A percentile compares a stretch with the other conserved stretches of the same genome.
phyloP scores from a whole-genome alignment of 2,329 filamentous ascomycete species.

The Clathrospora elynae region DNA sequence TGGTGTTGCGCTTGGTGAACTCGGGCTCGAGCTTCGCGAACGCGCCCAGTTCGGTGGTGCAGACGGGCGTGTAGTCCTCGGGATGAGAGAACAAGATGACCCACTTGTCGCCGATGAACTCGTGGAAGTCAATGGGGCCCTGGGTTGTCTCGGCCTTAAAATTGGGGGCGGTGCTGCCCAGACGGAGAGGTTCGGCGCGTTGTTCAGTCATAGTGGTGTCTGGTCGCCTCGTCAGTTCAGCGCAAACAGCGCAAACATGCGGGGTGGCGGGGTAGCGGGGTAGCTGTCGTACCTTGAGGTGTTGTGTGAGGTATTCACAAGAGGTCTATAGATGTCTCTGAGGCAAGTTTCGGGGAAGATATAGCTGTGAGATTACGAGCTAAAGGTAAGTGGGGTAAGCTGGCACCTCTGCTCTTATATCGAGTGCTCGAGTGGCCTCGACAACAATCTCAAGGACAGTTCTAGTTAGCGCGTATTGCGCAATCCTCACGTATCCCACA shows the following conservation, averaged over 20 bases:
- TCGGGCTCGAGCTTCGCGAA: slow-evolving; percentile 68
- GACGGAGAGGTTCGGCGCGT: slow-evolving; percentile 58
- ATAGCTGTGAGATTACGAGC: neutral
- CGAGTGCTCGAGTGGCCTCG: slow-evolving; percentile 17
- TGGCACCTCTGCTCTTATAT: slow-evolving; percentile 29
- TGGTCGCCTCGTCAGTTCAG: slow-evolving; percentile 20
- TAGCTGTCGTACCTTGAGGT: slow-evolving; percentile 15
- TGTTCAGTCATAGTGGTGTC: slow-evolving; percentile 38
- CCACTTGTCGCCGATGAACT: slow-evolving; percentile 73
- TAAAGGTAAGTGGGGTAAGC: slow-evolving; percentile 15
- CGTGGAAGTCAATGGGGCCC: slow-evolving; percentile 71
- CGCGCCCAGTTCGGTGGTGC: slow-evolving; percentile 67
- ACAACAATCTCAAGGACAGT: slow-evolving; percentile 21
- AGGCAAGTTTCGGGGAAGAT: neutral
- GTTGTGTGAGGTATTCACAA: neutral
- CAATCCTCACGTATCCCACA: slow-evolving; percentile 37
- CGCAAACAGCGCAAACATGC: slow-evolving; percentile 37
- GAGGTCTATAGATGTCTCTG: neutral
- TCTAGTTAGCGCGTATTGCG: slow-evolving; percentile 43
- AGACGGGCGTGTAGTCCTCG: slow-evolving; percentile 64
- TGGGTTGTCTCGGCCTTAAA: slow-evolving; percentile 71
- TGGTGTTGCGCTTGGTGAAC: slow-evolving; percentile 65
- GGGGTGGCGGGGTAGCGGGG: slow-evolving; percentile 38
- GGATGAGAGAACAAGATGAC: slow-evolving; percentile 74
- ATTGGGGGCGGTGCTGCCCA: slow-evolving; percentile 70